phyloP scores from a whole-genome alignment of 1,284 basidiomycete species.

The Stygiomarasmius scandens region DNA sequence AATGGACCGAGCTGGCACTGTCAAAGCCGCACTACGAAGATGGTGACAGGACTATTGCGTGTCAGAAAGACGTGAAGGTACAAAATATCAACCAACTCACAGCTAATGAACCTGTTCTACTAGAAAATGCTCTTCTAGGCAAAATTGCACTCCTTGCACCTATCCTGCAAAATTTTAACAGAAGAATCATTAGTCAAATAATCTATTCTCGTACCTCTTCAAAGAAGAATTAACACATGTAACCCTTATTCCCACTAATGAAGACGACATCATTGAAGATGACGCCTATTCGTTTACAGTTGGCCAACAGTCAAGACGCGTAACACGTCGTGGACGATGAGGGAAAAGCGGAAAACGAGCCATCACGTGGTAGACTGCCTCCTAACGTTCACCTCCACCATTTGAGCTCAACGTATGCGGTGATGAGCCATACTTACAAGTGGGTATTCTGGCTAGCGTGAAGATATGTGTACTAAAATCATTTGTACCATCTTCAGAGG shows the following conservation, averaged over 20 bases:
- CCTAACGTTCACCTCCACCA: not conserved
- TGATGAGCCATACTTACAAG: slow-evolving; percentile 14
- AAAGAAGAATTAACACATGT: slow-evolving; percentile 2
- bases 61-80: not conserved
- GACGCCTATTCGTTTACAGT: not conserved
- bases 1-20: not conserved
- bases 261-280: slow-evolving; percentile 1
- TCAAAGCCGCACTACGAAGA: not conserved
- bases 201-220: not conserved
- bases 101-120: not conserved
- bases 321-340: not conserved
- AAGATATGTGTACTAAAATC: not conserved
- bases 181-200: not conserved
- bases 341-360: not conserved
- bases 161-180: not conserved
- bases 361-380: not conserved
- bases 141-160: not conserved
- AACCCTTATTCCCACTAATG: slow-evolving; percentile 1
- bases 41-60: not conserved
- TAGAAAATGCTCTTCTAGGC: not conserved
- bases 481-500: slow-evolving; percentile 41
- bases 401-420: too few relatives aligned
- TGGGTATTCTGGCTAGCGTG: not conserved
- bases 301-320: not conserved
- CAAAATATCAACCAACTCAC: not conserved